Evolutionary conservation across 2,329 filamentous ascomycete genomes (phyloP).

Genomic region (Trichoderma lentiforme): DNA sequence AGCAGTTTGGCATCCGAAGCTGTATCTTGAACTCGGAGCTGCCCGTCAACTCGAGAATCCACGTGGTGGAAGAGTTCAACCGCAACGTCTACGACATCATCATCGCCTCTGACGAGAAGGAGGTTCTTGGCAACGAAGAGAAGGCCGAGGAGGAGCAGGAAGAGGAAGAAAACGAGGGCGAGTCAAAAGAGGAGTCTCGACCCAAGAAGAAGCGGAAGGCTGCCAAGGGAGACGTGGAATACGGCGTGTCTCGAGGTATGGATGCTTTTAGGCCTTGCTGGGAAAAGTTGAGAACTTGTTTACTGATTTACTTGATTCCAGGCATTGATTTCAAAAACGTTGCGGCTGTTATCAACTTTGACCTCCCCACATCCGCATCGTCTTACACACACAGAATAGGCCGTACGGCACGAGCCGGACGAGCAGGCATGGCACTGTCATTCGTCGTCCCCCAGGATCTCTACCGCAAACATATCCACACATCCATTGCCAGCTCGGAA

Average conservation of each 20-base stretch:
- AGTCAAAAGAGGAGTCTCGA: slow-evolving; percentile 26
- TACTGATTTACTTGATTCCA: slow-evolving; percentile 22
- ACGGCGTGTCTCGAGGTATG: slow-evolving; percentile 81
- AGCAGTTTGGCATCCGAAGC: slow-evolving; percentile 93
- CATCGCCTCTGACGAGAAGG: slow-evolving; percentile 90
- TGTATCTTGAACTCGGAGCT: slow-evolving; percentile 93
- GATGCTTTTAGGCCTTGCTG: not conserved
- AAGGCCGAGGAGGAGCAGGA: slow-evolving; percentile 38
- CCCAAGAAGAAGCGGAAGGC: slow-evolving; percentile 42
- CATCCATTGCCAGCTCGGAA: slow-evolving; percentile 68
- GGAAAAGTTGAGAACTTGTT: not conserved
- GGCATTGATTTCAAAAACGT: slow-evolving; percentile 93
- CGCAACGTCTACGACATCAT: slow-evolving; percentile 96
- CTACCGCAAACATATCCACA: slow-evolving; percentile 87
- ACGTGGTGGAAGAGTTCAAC: slow-evolving; percentile 97
- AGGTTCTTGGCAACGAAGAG: slow-evolving; percentile 68
- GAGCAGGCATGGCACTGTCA: slow-evolving; percentile 91
- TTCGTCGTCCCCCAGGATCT: slow-evolving; percentile 82
- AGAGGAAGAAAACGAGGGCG: slow-evolving; percentile 31
- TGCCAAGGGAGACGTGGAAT: slow-evolving; percentile 73
- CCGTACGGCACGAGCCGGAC: slow-evolving; percentile 84
- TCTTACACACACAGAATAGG: slow-evolving; percentile 98
- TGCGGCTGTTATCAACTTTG: slow-evolving; percentile 92
- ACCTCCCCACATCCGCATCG: slow-evolving; percentile 81
- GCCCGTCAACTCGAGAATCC: slow-evolving; percentile 86